Evolutionary conservation across 2,329 filamentous ascomycete species (phyloP).

Genomic region (Fusarium sp.): DNA sequence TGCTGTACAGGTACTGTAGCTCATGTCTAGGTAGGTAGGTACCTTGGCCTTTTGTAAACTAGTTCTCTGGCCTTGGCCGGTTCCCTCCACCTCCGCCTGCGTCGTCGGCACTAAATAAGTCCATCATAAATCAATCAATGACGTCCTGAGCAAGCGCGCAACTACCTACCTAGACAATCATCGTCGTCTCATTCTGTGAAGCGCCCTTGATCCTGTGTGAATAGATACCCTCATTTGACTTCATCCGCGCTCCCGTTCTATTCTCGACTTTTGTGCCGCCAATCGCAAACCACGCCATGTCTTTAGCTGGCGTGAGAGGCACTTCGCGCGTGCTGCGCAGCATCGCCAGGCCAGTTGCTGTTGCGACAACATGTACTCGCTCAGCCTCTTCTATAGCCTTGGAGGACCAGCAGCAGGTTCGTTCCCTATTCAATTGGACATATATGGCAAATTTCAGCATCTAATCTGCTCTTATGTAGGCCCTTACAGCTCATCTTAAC

Average conservation of each 20-base stretch:
- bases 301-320: constrained; percentile 58
- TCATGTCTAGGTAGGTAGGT: too few relatives aligned
- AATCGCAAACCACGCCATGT: constrained; percentile 52
- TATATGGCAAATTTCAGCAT: constrained; percentile 2
- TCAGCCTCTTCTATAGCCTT: constrained; percentile 57
- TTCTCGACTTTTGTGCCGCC: constrained; percentile 8
- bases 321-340: constrained; percentile 58
- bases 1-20: constrained; percentile 9
- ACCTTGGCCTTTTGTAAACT: neutral
- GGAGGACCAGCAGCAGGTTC: constrained; percentile 69
- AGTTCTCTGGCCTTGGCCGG: constrained; percentile 30
- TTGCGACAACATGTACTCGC: constrained; percentile 42
- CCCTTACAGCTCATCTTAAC: constrained; percentile 80
- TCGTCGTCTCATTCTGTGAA: constrained; percentile 18
- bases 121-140: constrained; percentile 37
- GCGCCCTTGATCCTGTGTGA: constrained; percentile 6
- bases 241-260: constrained; percentile 1
- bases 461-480: constrained; percentile 58
- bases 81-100: constrained; percentile 27
- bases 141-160: constrained; percentile 39
- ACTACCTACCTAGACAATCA: constrained; percentile 11
- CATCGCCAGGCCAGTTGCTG: constrained; percentile 48
- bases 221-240: constrained; percentile 14
- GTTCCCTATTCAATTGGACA: constrained; percentile 37
- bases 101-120: constrained; percentile 29